Conservation (phyloP, 257 asterid species). For the Solanum ossicruentum region DNA sequence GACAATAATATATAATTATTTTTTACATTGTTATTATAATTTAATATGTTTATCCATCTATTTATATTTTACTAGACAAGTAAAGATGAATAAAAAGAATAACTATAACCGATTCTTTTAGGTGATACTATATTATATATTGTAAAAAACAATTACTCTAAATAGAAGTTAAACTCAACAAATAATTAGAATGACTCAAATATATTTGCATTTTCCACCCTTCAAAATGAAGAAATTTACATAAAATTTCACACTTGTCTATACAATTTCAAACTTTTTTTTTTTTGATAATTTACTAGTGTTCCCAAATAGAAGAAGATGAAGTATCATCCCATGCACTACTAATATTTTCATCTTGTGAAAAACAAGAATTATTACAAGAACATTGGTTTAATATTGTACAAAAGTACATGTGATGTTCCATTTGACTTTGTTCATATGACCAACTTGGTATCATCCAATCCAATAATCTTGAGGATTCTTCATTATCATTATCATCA, state of each 20-base stretch:
- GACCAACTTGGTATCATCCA: conserved; percentile 18
- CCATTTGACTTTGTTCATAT: conserved; percentile 1
- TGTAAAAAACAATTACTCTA: no score
- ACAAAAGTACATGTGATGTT: conserved; percentile 1
- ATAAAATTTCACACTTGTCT: not conserved
- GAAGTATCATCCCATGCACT: not conserved
- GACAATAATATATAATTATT: no score
- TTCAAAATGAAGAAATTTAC: not conserved
- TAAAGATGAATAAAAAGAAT: no score
- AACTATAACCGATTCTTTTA: no score
- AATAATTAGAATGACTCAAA: not conserved
- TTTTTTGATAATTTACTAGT: not conserved
- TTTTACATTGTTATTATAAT: no score
- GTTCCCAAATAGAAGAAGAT: not conserved
- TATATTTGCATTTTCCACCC: not conserved
- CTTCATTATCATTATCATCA: not conserved
- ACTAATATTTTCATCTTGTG: not conserved
- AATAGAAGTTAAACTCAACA: not conserved
- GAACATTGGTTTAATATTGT: not conserved
- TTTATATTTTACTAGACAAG: no score
- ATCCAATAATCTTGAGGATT: conserved; percentile 18
- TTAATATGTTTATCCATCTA: no score
- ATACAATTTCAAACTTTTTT: not conserved
- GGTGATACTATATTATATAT: no score
- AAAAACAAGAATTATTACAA: not conserved